These are phyloP conservation scores for Quercus dentata DNA, from an alignment of 306 rosid species.

Conservation along the genomic window DNA sequence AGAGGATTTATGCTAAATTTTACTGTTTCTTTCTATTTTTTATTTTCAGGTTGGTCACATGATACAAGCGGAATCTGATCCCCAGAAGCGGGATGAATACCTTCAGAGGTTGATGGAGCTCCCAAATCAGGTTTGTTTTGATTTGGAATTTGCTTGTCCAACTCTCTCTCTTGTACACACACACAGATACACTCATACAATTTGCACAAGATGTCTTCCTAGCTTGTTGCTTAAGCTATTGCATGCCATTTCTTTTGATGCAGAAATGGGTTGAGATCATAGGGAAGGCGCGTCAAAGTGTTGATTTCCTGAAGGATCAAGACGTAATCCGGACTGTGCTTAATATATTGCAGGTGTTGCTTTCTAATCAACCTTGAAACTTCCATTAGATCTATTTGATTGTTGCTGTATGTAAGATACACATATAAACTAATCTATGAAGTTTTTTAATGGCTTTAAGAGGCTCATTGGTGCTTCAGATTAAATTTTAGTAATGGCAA, in stretches of 20 bases:
- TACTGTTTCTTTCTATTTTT: background rate
- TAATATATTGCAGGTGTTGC: conserved; percentile 81
- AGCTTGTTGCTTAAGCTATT: background rate
- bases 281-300: conserved; percentile 89
- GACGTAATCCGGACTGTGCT: conserved; percentile 87
- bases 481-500: background rate
- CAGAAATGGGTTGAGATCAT: conserved; percentile 97
- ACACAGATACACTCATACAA: background rate
- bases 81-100: conserved; percentile 87
- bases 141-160: background rate
- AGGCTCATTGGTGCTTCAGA: background rate
- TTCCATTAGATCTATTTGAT: background rate
- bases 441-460: background rate
- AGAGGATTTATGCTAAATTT: background rate
- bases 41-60: conserved; percentile 75
- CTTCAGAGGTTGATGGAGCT: conserved; percentile 86
- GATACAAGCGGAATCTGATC: conserved; percentile 96
- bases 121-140: conserved; percentile 72
- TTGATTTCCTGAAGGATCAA: conserved; percentile 82
- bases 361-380: background rate
- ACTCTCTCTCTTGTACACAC: background rate
- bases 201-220: background rate
- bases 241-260: background rate
- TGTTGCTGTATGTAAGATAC: background rate
- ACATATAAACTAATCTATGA: background rate